These are phyloP conservation scores for Heliamphora pulchella DNA, from an alignment of 179 eudicot genomes.

Conservation along the genomic window DNA sequence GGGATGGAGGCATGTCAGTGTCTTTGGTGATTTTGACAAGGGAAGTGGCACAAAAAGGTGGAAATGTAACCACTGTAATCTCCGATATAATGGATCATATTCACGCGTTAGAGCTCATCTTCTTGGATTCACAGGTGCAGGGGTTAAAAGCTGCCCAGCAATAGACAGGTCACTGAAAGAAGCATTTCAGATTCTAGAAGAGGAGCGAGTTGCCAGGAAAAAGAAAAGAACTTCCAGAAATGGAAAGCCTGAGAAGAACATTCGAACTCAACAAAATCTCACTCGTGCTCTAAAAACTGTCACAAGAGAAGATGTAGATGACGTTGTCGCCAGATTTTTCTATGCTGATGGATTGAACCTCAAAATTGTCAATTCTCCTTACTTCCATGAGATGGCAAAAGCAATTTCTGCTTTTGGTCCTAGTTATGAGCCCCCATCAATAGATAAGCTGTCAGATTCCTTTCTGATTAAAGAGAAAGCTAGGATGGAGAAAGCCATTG, in stretches of 20 bases:
- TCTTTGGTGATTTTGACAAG: constrained; percentile 44
- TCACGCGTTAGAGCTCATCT: constrained; percentile 52
- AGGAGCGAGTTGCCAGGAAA: constrained; percentile 33
- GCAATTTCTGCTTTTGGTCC: constrained; percentile 37
- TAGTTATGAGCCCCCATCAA: constrained; percentile 40
- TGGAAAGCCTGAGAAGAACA: constrained; percentile 27
- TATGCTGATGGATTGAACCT: constrained; percentile 40
- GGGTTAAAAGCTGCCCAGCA: constrained; percentile 46
- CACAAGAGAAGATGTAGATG: constrained; percentile 44
- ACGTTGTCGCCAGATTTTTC: constrained; percentile 36
- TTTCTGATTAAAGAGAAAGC: constrained; percentile 40
- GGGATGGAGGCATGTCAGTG: constrained; percentile 50
- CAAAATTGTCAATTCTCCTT: constrained; percentile 32
- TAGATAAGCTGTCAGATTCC: constrained; percentile 34
- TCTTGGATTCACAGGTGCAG: constrained; percentile 44
- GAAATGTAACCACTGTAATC: constrained; percentile 45
- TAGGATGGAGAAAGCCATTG: constrained; percentile 34
- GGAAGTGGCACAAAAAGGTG: constrained; percentile 51
- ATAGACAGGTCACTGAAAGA: constrained; percentile 43
- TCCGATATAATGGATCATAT: constrained; percentile 43
- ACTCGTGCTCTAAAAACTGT: constrained; percentile 18
- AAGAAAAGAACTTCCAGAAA: constrained; percentile 32
- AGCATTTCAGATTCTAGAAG: constrained; percentile 34
- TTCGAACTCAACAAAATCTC: background rate
- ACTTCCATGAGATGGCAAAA: constrained; percentile 39